Evolutionary conservation across 2,329 filamentous ascomycete species (phyloP).

Genomic region (Macroventuria anomochaeta): DNA sequence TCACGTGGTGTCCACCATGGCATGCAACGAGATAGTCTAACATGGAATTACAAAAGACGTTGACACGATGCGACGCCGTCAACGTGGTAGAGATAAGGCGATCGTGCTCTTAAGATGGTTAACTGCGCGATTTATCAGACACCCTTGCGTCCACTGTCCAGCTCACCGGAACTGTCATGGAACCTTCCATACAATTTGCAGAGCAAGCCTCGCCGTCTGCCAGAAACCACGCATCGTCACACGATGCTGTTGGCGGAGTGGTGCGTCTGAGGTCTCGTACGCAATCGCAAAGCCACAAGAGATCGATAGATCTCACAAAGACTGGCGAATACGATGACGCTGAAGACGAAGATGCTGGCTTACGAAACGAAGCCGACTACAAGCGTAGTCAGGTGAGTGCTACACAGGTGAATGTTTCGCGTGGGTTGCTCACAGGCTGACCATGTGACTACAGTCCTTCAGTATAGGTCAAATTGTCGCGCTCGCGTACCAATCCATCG

Average conservation of each 20-base stretch:
- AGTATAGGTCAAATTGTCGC: constrained; percentile 35
- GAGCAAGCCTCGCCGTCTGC: background rate
- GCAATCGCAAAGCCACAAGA: constrained; percentile 2
- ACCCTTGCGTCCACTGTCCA: constrained; percentile 4
- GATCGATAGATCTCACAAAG: constrained; percentile 8
- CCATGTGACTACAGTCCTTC: constrained; percentile 30
- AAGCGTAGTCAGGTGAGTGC: constrained; percentile 38
- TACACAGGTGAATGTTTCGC: background rate
- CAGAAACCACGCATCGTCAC: constrained; percentile 4
- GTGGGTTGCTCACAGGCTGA: constrained; percentile 14
- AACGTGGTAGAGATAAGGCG: constrained; percentile 3
- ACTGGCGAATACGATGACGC: constrained; percentile 23
- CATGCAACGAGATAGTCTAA: background rate
- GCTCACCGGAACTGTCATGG: constrained; percentile 9
- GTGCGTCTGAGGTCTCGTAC: constrained; percentile 12
- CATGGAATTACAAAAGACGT: background rate
- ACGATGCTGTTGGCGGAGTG: constrained; percentile 8
- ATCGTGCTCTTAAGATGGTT: constrained; percentile 1
- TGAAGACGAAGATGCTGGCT: constrained; percentile 43
- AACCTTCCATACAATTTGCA: constrained; percentile 12
- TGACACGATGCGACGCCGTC: background rate
- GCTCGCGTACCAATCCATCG: constrained; percentile 67
- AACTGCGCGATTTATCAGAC: constrained; percentile 8
- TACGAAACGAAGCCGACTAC: constrained; percentile 40
- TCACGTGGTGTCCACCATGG: background rate